Percentiles rank a stretch among this genome's conserved stretches.
These are phyloP conservation scores for Clitoria ternatea DNA, from an alignment of 306 rosid genomes.

Conservation along the genomic window DNA sequence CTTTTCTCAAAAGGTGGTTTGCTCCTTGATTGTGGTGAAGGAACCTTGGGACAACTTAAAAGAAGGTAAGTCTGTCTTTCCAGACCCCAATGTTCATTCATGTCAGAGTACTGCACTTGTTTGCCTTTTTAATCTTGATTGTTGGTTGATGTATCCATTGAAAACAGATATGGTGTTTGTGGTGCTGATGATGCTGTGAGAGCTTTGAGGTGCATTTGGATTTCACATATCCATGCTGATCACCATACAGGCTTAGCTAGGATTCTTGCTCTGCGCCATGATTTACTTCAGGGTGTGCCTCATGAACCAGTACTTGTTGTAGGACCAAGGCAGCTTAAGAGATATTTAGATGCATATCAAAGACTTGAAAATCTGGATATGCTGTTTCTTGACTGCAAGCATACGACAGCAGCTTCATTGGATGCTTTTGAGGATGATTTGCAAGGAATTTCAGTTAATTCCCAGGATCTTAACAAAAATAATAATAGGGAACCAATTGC, in stretches of 20 bases:
- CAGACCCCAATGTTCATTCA: background rate
- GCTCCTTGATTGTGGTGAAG: conserved; percentile 94
- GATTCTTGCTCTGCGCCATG: conserved; percentile 73
- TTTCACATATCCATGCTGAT: conserved; percentile 95
- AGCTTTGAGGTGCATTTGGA: conserved; percentile 74
- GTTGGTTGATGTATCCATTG: conserved; percentile 26
- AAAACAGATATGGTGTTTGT: conserved; percentile 71
- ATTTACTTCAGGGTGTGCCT: conserved; percentile 58
- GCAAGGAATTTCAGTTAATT: conserved; percentile 32
- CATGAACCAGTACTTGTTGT: conserved; percentile 82
- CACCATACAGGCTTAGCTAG: conserved; percentile 94
- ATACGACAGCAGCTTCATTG: conserved; percentile 53
- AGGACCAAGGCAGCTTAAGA: conserved; percentile 81
- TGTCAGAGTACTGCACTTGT: background rate
- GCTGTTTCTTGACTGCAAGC: conserved; percentile 80
- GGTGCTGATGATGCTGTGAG: conserved; percentile 79
- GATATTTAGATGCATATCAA: conserved; percentile 81
- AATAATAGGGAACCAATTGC: conserved; percentile 16
- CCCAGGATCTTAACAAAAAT: conserved; percentile 8
- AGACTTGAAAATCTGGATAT: conserved; percentile 85
- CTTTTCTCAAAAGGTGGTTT: conserved; percentile 81
- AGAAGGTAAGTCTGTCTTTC: conserved; percentile 50
- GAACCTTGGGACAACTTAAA: conserved; percentile 91
- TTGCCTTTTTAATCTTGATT: conserved; percentile 18
- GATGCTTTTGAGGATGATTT: conserved; percentile 37